Evolutionary conservation across 2,329 filamentous ascomycete species (phyloP), one percentile per base, ranked within the genome.

Genomic region (Cadophora gregata): DNA sequence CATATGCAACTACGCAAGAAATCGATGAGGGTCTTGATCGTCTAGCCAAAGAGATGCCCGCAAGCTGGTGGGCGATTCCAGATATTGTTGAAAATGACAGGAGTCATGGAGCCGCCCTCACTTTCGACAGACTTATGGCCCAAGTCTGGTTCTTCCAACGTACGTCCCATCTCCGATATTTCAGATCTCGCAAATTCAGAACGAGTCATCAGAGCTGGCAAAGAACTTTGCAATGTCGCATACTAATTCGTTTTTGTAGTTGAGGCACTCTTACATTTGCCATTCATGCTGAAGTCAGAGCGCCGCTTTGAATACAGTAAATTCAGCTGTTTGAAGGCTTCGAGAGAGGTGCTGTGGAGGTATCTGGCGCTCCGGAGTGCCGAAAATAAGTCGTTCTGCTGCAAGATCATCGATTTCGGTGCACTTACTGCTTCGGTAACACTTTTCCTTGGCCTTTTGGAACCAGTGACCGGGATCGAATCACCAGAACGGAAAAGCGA

Each of bases 211-310:
- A n/a, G n/a, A n/a, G n/a, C n/a, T n/a, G n/a, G n/a, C n/a, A n/a
- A n/a, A n/a, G n/a, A n/a, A n/a, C 9, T 27, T 7, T 48, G 7
- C 4, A 19, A 56, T 24, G 6, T 36, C 3, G 9, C 24, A 16
- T 27, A 12, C 55, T 58, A 27, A 58, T 16, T 58, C 16, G 4
- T 25, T 38, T 14, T 10, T 25, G 2, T 16, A 58, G 55, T 76
- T 8, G 66, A 75, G 60, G 66, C 68, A 7, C 66, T 76, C 3
- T 47, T 75, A 1, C 75, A 77, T 62, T 60, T 77, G 16, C 75
- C 75, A 29, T 77, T 75, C 60, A 77, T 77, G 75, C 67, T 77
- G n/a, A 71, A 72, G 47, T 73, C 75, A 5, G 75, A 77, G 59
- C 68, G 74, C 19, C 73, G 73, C 1, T 76, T 72, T 61, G 75